These are phyloP conservation scores for Colletotrichum sp. DNA, from an alignment of 2,329 filamentous ascomycete species.

Conservation along the genomic window DNA sequence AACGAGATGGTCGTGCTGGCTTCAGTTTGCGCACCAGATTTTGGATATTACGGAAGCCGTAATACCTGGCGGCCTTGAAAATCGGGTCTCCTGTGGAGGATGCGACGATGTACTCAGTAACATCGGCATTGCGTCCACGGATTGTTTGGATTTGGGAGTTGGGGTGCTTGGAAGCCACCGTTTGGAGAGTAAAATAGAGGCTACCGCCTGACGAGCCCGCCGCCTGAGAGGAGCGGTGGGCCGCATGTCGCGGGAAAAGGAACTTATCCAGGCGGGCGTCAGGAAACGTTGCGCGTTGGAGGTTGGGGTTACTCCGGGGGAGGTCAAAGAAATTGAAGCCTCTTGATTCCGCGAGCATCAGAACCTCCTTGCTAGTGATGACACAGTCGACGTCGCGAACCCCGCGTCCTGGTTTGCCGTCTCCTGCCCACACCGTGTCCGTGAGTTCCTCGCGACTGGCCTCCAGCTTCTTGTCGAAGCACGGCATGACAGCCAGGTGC, in stretches of 20 bases:
- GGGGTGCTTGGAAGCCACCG: conserved; percentile 72
- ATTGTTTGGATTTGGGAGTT: conserved; percentile 74
- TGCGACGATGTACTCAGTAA: conserved; percentile 80
- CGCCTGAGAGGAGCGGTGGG: conserved; percentile 51
- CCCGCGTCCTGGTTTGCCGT: conserved; percentile 53
- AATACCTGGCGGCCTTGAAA: conserved; percentile 87
- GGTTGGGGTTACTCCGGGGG: conserved; percentile 60
- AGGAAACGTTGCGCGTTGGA: conserved; percentile 66
- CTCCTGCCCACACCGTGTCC: conserved; percentile 72
- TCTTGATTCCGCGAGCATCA: conserved; percentile 86
- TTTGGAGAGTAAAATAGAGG: conserved; percentile 81
- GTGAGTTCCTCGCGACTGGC: conserved; percentile 93
- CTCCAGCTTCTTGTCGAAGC: conserved; percentile 98
- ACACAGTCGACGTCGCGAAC: conserved; percentile 96
- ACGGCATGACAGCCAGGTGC: conserved; percentile 97
- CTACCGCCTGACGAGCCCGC: conserved; percentile 90
- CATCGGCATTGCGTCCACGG: conserved; percentile 87
- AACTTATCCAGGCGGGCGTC: conserved; percentile 74
- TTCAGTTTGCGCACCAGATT: conserved; percentile 94
- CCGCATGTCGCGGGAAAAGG: conserved; percentile 66
- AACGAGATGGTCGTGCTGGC: conserved; percentile 76
- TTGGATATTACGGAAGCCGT: conserved; percentile 98
- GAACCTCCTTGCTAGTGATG: conserved; percentile 92
- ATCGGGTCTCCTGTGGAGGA: conserved; percentile 62
- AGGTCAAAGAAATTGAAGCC: conserved; percentile 78